These are phyloP conservation scores for Paragyromitra xinjiangensis DNA, from an alignment of 495 filamentous ascomycete species.

Conservation along the genomic window DNA sequence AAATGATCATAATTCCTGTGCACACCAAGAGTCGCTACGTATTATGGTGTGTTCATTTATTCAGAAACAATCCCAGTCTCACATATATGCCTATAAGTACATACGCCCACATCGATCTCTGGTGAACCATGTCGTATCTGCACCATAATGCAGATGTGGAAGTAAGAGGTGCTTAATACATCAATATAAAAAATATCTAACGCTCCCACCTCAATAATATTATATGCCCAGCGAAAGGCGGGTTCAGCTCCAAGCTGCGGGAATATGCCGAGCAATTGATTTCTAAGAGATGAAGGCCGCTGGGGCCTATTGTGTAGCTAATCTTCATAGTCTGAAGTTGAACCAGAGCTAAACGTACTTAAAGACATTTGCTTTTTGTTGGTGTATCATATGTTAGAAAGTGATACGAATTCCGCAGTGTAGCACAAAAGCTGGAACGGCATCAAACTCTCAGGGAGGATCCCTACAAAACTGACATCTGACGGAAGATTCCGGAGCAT, in stretches of 20 bases:
- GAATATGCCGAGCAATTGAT: too few species aligned
- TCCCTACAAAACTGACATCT: slow-evolving; percentile 12
- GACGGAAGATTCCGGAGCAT: neutral
- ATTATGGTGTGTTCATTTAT: slow-evolving; percentile 21
- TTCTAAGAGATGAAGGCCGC: too few species aligned
- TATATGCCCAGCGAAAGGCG: neutral
- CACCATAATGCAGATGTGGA: neutral
- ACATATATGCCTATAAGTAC: neutral
- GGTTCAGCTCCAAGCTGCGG: too few species aligned
- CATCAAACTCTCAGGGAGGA: neutral
- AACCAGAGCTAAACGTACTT: neutral
- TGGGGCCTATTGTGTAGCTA: neutral
- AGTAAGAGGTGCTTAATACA: neutral
- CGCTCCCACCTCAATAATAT: neutral
- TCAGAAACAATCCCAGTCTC: neutral
- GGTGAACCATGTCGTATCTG: neutral
- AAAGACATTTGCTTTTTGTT: neutral
- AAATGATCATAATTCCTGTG: neutral
- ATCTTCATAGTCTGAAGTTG: neutral
- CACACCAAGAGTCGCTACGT: neutral
- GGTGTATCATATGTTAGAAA: slow-evolving; percentile 8
- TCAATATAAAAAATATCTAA: slow-evolving; percentile 3
- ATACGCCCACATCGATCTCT: slow-evolving; percentile 13
- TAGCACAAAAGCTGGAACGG: slow-evolving; percentile 1
- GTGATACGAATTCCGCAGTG: slow-evolving; percentile 22